Evolutionary conservation across 768 basidiomycete species (phyloP), one percentile per base, ranked within the genome.

Genomic region (Suillus decipiens): DNA sequence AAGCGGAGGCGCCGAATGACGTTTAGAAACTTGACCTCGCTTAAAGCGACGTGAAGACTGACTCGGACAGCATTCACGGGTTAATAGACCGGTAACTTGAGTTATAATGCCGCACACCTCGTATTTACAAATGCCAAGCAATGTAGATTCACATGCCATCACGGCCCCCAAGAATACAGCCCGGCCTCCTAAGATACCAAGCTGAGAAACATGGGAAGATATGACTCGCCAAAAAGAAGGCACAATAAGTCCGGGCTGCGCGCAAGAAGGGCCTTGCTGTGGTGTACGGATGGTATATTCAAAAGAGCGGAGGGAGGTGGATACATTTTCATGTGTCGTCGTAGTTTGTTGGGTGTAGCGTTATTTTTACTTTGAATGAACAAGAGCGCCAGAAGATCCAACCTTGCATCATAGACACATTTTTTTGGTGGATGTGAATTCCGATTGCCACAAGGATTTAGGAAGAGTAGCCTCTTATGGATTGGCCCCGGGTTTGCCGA

Each of bases 371-470:
- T 24, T 48, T 28, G 22, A 36, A 54, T 12, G 34, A 54, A 14
- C 11, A 36, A 36, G 53, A n/a, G n/a, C n/a, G n/a, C n/a, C n/a
- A n/a, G n/a, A n/a, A n/a, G n/a, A n/a, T n/a, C n/a, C n/a, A n/a
- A n/a, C n/a, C n/a, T n/a, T n/a, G n/a, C n/a, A n/a, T n/a, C n/a
- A n/a, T n/a, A n/a, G n/a, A n/a, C n/a, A 41, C 53, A 54, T n/a
- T 37, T 37, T 42, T 55, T 67, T 75, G 48, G 53, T 37, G 4
- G 69, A 73, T 41, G 69, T 69, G 7, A 62, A 72, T 31, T 65
- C 59, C 24, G 69, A 75, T 50, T 75, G 71, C 39, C 64, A 69
- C 51, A 41, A 17, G 2, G 10, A 57, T 22, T 19, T 57, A 17
- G 39, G n/a, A n/a, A 22, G 17, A 42, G 34, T 36, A 36, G 34